Base-by-base conservation (phyloP, 179 eudicot genomes). In the Spergularia azorica region DNA sequence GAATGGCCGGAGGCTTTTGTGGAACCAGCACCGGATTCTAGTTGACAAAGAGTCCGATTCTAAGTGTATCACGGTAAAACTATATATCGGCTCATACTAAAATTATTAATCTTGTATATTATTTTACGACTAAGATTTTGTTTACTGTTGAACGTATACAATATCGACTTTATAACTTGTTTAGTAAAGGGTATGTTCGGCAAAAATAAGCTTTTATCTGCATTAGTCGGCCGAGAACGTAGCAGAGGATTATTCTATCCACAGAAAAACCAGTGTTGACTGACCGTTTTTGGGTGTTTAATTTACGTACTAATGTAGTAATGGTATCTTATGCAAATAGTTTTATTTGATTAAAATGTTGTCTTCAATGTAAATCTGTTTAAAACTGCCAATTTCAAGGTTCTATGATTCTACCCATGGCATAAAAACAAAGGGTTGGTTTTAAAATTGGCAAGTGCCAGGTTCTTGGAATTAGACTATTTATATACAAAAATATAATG, bases 1-100 rank as follows among this genome's bases (percentile, higher is more conserved):
- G n/a, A 72, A 78, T 70, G 80, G 70, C 17, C 78, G 90, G 56
- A 87, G 86, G 84, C 89, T 87, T 60, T 73, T 86, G 63, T 85
- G 81, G 86, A 67, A 68, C 75, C 86, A 84, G 50, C 88, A 79
- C 14, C 78, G 94, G 67, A n/a, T 66, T 58, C 67, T 89, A 67
- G 80, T 83, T 21, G 82, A 79, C 26, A 55, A 21, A 43, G 51
- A n/a, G 26, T 9, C 76, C n/a, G 15, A 10, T 26, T 15, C 71
- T 20, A 68, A 10, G 6, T 92, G 97, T 83, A 76, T 68, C 8
- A 36, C 38, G 81, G 95, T 89, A 79, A 76, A 65, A 60, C 46
- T 26, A 21, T 21, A 21, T 58, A 54, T 15, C 5, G 55, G 5
- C 4, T 63, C 63, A 70, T 74, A 39, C 50, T 41, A 63, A 0